Base-by-base conservation (phyloP, 1,139 yeast species). In the Hyphopichia khmerensis region DNA sequence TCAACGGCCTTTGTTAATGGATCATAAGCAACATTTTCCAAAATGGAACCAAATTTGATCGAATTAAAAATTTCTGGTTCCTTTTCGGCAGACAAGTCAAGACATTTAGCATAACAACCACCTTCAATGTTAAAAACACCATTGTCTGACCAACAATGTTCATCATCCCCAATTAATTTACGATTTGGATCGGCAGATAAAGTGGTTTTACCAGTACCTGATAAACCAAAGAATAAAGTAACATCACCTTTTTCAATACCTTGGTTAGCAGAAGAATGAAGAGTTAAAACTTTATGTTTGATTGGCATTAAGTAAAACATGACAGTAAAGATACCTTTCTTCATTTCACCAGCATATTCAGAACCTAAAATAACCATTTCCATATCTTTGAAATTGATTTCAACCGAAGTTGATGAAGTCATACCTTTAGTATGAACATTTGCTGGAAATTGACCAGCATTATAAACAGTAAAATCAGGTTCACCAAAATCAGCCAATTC, bases 71-170 rank as follows among this genome's bases (percentile, higher is more conserved):
- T 93, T 72, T 93, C 99, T 43, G 99, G 99, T 75, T 93, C 99
- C 72, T 87, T 91, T 73, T 89, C 97, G 51, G 77, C 85, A 44
- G 91, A 76, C 55, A 93, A 79, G 61, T 90, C 96, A 56, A 93
- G 77, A 75, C 98, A 91, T 74, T 93, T 93, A 63, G 98, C 98
- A 77, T 93, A 93, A 77, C 99, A 93, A 53, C 99, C 99, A 72
- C 99, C 99, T 76, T 93, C 99, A 62, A 93, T 91, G 82, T 93
- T 93, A 84, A 93, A 93, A 48, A 93, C 97, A 75, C 99, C 99
- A 55, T 87, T 77, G 69, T 93, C 96, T 30, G 97, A 87, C 99
- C 99, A 93, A 76, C 98, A 93, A 76, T 93, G 99, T 75, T 93
- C 99, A 65, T 93, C 99, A 65, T 93, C 99, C 69, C 99, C 99